Percentiles rank a stretch among this genome's conserved stretches.
phyloP scores from a whole-genome alignment of 805 yeast genomes.

The Candida railenensis region DNA sequence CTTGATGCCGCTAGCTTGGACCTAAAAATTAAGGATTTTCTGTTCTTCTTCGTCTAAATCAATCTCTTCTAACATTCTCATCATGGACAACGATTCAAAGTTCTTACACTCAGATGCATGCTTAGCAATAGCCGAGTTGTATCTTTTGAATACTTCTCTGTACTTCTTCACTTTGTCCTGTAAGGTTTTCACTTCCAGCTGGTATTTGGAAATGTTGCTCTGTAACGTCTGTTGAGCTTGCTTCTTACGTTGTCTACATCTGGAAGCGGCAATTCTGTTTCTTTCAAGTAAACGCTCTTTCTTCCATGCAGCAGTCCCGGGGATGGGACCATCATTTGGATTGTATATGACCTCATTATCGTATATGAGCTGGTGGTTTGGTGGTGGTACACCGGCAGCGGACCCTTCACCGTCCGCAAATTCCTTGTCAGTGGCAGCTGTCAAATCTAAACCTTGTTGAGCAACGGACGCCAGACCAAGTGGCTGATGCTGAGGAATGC shows the following conservation, averaged over 20 bases:
- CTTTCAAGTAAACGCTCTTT: constrained; percentile 29
- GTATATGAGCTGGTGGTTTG: constrained; percentile 51
- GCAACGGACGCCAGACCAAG: neutral
- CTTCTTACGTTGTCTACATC: constrained; percentile 67
- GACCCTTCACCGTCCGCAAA: neutral
- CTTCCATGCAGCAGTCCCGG: constrained; percentile 52
- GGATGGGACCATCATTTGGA: constrained; percentile 55
- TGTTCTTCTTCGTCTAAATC: constrained; percentile 2
- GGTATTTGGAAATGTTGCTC: constrained; percentile 52
- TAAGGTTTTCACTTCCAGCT: constrained; percentile 39
- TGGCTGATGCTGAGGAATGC: neutral
- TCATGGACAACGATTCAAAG: neutral
- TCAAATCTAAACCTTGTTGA: neutral
- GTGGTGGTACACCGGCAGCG: constrained; percentile 46
- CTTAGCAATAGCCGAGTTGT: constrained; percentile 16
- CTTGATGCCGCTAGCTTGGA: neutral
- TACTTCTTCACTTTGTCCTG: constrained; percentile 19
- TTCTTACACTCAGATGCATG: constrained; percentile 8
- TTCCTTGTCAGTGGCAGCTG: neutral
- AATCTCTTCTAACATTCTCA: constrained; percentile 1
- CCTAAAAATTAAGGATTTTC: neutral
- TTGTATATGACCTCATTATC: constrained; percentile 55
- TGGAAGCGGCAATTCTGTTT: constrained; percentile 66
- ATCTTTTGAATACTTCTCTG: constrained; percentile 17
- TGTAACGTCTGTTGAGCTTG: constrained; percentile 68